Evolutionary conservation across 1,284 basidiomycete genomes (phyloP).

Genomic region (Trichosporon sp.): DNA sequence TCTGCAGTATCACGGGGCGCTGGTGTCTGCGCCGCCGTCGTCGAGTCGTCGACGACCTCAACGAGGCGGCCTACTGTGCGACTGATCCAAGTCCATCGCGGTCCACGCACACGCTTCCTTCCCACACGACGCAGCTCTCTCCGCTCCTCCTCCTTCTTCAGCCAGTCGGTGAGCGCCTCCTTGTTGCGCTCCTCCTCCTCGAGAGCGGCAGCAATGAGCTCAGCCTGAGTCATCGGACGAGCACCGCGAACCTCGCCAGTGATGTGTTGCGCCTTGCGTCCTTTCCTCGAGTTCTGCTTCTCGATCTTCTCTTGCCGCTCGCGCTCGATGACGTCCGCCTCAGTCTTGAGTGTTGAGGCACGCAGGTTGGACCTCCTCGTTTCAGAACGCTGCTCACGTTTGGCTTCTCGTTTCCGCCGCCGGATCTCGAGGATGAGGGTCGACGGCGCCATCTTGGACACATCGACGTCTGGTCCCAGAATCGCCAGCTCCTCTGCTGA

Average conservation of each 20-base stretch:
- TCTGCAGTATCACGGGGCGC: background rate
- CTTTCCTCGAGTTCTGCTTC: conserved; percentile 8
- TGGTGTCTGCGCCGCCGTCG: background rate
- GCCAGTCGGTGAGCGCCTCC: conserved; percentile 49
- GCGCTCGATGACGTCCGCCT: conserved; percentile 29
- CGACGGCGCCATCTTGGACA: conserved; percentile 38
- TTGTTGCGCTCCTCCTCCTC: conserved; percentile 53
- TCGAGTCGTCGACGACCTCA: conserved; percentile 25
- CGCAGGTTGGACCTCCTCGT: conserved; percentile 35
- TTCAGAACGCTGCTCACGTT: conserved; percentile 33
- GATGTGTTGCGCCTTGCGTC: conserved; percentile 35
- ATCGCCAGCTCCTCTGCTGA: conserved; percentile 15
- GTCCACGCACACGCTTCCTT: conserved; percentile 49
- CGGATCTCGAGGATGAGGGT: conserved; percentile 39
- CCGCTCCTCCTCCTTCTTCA: conserved; percentile 51
- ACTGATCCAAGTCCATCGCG: conserved; percentile 50
- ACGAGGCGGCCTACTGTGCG: conserved; percentile 44
- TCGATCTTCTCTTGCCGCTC: conserved; percentile 25
- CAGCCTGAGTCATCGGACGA: conserved; percentile 48
- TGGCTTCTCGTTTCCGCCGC: conserved; percentile 35
- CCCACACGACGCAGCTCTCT: conserved; percentile 47
- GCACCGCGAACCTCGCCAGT: conserved; percentile 32
- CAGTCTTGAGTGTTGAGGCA: conserved; percentile 39
- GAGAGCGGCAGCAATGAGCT: conserved; percentile 52
- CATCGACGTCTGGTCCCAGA: conserved; percentile 32